These are phyloP conservation scores for Haberlea rhodopensis DNA, from an alignment of 257 asterid genomes.

Conservation along the genomic window DNA sequence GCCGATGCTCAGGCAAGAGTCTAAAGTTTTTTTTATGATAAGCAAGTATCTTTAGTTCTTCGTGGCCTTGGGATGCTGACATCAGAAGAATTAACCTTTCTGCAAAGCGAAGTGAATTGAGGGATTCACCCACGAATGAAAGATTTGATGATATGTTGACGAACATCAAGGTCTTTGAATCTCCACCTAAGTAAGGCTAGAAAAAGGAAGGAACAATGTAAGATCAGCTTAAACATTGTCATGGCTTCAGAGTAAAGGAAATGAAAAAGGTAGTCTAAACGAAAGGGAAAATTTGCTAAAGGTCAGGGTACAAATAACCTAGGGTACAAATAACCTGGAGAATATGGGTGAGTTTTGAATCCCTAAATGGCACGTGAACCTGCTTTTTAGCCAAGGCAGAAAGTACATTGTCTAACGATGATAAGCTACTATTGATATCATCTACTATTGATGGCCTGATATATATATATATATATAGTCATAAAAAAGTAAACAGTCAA, in stretches of 20 bases:
- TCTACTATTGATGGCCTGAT: constrained; percentile 98
- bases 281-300: too few species aligned
- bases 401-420: constrained; percentile 90
- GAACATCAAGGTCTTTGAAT: too few species aligned
- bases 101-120: constrained; percentile 91
- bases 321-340: constrained; percentile 66
- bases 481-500: background rate
- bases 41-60: constrained; percentile 73
- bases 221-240: too few species aligned
- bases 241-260: background rate
- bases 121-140: too few species aligned
- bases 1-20: too few species aligned
- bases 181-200: too few species aligned
- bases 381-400: constrained; percentile 91
- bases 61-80: constrained; percentile 92
- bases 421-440: too few species aligned
- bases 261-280: background rate
- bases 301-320: background rate
- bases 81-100: constrained; percentile 87
- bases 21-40: too few species aligned
- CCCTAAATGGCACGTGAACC: constrained; percentile 88
- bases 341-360: constrained; percentile 91
- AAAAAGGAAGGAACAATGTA: too few species aligned
- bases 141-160: too few species aligned
- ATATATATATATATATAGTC: too few species aligned